Base-by-base conservation (phyloP, 352 stramenopile species). In the Phytophthora multivora region DNA sequence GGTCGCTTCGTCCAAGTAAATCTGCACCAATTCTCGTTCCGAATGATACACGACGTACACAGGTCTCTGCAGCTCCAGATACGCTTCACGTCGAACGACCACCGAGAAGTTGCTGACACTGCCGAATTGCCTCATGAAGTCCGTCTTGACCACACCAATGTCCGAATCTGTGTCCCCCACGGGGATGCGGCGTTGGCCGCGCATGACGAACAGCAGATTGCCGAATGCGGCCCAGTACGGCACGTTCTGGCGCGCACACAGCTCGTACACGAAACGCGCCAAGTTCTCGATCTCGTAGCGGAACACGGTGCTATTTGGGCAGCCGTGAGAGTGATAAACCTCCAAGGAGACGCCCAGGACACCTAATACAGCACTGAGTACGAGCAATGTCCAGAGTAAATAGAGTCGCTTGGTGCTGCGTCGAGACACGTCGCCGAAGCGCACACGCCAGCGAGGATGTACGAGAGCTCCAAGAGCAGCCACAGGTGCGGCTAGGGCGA, bases 91-190 rank as follows among this genome's bases (percentile, higher is more conserved):
- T 39, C 61, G 53, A 11, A 85, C 71, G 16, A 80, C 54, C 9
- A 51, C 41, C 11, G 84, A 83, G 47, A 93, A 90, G 40, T 83
- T 87, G 11, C 59, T 51, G 13, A 91, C 66, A n/a, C 66, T 75
- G 13, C 46, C 36, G 41, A 90, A 93, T 11, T 56, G 62, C 25
- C 67, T 51, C 31, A 89, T 59, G 40, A 93, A 88, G 38, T 58
- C 66, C 26, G 43, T 57, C 63, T 93, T 90, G 16, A 83, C 50
- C 16, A 93, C 67, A n/a, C 74, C 77, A 51, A 93, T 79, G 64
- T 91, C 84, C 60, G 84, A 90, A 72, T 93, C 82, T 10, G 84
- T 91, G 69, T 93, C 84, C 31, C 80, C 82, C 49, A 81, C 79
- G 9, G 84, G 84, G 51, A 93, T 91, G 35, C 73, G 71, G 5